Base-by-base conservation (phyloP, 2,329 filamentous ascomycete species). In the Hortaea sp. region DNA sequence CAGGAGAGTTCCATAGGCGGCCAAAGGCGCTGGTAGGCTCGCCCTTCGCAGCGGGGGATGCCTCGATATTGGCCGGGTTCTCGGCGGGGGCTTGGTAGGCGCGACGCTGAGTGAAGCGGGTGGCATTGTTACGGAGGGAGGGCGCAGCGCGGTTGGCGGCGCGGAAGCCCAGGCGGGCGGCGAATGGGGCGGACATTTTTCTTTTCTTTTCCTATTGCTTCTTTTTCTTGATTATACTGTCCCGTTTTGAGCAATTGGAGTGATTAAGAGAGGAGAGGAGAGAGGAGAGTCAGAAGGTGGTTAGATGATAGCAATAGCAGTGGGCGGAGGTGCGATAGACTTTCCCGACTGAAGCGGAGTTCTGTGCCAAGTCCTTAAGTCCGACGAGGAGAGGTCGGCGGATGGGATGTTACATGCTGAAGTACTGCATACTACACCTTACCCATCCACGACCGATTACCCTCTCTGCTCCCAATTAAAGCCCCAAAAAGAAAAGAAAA, bases 51-150 rank as follows among this genome's bases (percentile, higher is more conserved):
- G 47, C 66, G 73, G 70, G 55, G 42, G 43, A 41, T 37, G 42
- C 45, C 37, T 47, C 45, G 43, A 41, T 49, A 32, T 60, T 60
- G 42, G 60, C 60, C 50, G 62, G 61, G 47, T 56, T 58, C 44
- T 61, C 71, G 38, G 80, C 73, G 39, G 82, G 82, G 68, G 81
- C 87, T 69, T 86, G 52, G 49, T 60, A 81, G 67, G 78, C 57
- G 56, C 66, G 88, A 65, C 86, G 78, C 62, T 78, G 79, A 56
- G 75, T 67, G 62, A 69, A 67, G 50, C 56, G 57, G n/a, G 32
- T 35, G 32, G 32, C 32, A 35, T 35, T 35, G 32, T 35, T 35
- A 9, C 32, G 7, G 32, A 35, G 32, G 13, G 27, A 10, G 9
- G 38, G 40, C 40, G 40, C 27, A 40, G 20, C 10, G 40, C 20